phyloP scores from a whole-genome alignment of 2,329 filamentous ascomycete species.

The Ophiostoma perfectum region DNA sequence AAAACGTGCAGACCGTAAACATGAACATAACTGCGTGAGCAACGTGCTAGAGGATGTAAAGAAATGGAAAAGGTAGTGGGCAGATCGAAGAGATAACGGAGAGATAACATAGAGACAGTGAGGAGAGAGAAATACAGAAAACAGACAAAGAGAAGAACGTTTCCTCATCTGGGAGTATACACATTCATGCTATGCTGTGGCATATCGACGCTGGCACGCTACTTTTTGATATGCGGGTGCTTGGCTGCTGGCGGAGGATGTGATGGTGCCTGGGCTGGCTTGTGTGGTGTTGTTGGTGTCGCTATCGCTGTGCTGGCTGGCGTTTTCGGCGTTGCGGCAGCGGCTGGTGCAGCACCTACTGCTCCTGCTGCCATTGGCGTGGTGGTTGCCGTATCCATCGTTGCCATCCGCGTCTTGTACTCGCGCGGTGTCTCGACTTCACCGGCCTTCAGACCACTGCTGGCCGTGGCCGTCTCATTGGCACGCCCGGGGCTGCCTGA shows the following conservation, averaged over 20 bases:
- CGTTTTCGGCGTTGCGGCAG: neutral
- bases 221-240: neutral
- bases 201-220: neutral
- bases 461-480: conserved; percentile 46
- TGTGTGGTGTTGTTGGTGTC: neutral
- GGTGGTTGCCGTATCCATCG: conserved; percentile 30
- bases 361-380: neutral
- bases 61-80: too few species aligned
- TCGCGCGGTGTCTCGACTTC: conserved; percentile 73
- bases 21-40: conserved; percentile 4
- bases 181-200: neutral
- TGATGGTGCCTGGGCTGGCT: neutral
- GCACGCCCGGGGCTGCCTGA: conserved; percentile 47
- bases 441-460: conserved; percentile 33
- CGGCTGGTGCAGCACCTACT: neutral
- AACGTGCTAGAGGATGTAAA: neutral
- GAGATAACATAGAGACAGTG: too few species aligned
- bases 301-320: neutral
- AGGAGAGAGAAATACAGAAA: neutral
- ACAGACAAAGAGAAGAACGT: neutral
- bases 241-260: neutral
- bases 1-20: neutral
- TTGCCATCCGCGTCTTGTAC: conserved; percentile 62
- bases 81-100: neutral
- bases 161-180: neutral